These are phyloP conservation scores for Macrolepiota albuminosa DNA, from an alignment of 768 basidiomycete genomes.

Conservation along the genomic window DNA sequence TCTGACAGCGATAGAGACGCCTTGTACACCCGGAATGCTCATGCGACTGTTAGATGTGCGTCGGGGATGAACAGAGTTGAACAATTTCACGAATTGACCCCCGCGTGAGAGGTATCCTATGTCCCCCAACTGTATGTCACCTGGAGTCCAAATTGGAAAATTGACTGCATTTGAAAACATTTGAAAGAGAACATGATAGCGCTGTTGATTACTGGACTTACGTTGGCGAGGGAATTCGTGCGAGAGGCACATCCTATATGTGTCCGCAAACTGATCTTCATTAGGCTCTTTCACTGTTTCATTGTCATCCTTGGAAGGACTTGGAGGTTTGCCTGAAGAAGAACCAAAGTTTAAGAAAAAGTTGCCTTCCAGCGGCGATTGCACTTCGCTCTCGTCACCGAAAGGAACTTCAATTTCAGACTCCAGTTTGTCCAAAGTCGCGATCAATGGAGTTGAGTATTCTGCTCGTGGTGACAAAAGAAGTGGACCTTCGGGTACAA, in stretches of 20 bases:
- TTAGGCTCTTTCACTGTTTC: neutral
- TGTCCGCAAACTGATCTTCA: slow-evolving; percentile 5
- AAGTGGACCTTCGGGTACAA: neutral
- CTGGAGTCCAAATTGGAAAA: slow-evolving; percentile 11
- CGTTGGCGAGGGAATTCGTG: slow-evolving; percentile 12
- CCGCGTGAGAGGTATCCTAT: too few species aligned
- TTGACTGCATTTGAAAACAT: slow-evolving; percentile 1
- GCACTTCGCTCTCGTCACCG: neutral
- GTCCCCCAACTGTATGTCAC: slow-evolving; percentile 6
- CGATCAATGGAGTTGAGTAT: slow-evolving; percentile 9
- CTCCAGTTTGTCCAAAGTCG: neutral
- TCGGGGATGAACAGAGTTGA: slow-evolving; percentile 5
- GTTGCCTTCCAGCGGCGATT: neutral
- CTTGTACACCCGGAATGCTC: neutral
- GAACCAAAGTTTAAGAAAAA: neutral
- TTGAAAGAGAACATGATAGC: too few species aligned
- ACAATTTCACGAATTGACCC: slow-evolving; percentile 8
- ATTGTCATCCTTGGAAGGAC: neutral
- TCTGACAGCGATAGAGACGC: neutral
- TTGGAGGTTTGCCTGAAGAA: neutral
- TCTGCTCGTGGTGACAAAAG: slow-evolving; percentile 5
- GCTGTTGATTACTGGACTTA: neutral
- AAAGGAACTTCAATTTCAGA: neutral
- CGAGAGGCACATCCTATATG: slow-evolving; percentile 10
- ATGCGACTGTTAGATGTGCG: slow-evolving; percentile 1